Percentiles rank a stretch among this genome's conserved stretches.
phyloP scores from a whole-genome alignment of 371 early-diverging fungal species.

The Mortierella sp. region DNA sequence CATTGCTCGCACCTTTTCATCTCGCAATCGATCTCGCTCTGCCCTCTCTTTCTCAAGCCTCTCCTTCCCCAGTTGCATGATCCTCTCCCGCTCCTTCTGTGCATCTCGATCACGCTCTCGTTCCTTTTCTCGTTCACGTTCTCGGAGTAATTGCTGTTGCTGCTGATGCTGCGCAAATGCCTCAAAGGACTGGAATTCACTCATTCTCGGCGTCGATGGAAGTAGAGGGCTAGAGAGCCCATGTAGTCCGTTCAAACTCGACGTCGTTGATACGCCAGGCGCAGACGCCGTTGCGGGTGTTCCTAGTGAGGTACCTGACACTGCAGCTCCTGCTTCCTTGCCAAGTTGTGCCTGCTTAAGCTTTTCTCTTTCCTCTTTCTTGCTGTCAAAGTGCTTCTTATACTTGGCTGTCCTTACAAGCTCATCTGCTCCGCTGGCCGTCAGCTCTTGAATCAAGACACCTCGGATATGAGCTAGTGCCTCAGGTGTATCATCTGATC shows the following conservation, averaged over 20 bases:
- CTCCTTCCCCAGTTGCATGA: conserved; percentile 55
- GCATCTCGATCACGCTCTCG: conserved; percentile 24
- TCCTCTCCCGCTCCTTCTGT: conserved; percentile 42
- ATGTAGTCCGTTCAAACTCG: neutral
- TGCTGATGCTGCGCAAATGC: conserved; percentile 44
- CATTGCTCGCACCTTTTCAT: conserved; percentile 54
- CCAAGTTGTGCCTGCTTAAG: conserved; percentile 12
- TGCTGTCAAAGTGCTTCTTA: conserved; percentile 66
- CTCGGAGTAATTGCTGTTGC: conserved; percentile 28
- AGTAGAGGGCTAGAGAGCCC: conserved; percentile 26
- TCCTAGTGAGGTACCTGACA: neutral
- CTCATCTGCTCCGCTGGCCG: conserved; percentile 51
- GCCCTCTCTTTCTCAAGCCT: conserved; percentile 51
- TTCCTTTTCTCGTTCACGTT: conserved; percentile 42
- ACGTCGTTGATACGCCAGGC: neutral
- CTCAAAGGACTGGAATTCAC: conserved; percentile 49
- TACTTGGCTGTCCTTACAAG: conserved; percentile 59
- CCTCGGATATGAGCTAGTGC: conserved; percentile 41
- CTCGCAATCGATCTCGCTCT: conserved; percentile 49
- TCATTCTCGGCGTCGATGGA: conserved; percentile 26
- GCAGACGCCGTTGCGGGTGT: neutral
- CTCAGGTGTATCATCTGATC: conserved; percentile 52
- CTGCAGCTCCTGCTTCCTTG: conserved; percentile 25
- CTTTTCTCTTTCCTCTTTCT: conserved; percentile 40
- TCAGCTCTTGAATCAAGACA: conserved; percentile 37